These are phyloP conservation scores for Hypoxylon sp. DNA, from an alignment of 2,329 filamentous ascomycete genomes.

Conservation along the genomic window DNA sequence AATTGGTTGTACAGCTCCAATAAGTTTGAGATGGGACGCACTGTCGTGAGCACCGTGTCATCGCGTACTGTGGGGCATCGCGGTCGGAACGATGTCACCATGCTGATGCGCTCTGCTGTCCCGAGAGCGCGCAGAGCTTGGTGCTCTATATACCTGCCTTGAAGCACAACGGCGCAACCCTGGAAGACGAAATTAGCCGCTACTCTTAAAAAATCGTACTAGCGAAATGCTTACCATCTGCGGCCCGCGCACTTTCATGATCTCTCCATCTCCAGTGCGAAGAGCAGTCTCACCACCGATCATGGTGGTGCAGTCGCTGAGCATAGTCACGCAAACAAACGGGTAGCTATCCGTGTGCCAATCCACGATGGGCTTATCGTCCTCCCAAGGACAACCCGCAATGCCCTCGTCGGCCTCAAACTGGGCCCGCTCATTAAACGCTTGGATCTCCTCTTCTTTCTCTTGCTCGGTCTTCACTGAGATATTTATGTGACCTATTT, in stretches of 20 bases:
- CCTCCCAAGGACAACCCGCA: slow-evolving; percentile 49
- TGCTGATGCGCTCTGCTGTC: slow-evolving; percentile 68
- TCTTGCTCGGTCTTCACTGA: slow-evolving; percentile 59
- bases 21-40: slow-evolving; percentile 66
- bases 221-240: slow-evolving; percentile 59
- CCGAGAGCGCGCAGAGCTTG: slow-evolving; percentile 67
- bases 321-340: slow-evolving; percentile 75
- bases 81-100: slow-evolving; percentile 73
- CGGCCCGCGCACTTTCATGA: slow-evolving; percentile 67
- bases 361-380: slow-evolving; percentile 63
- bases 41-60: slow-evolving; percentile 67
- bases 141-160: slow-evolving; percentile 73
- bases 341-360: slow-evolving; percentile 74
- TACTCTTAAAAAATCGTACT: too few species aligned
- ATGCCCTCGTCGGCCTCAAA: slow-evolving; percentile 44
- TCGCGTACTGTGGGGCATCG: slow-evolving; percentile 62
- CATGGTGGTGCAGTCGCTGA: slow-evolving; percentile 70
- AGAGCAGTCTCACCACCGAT: slow-evolving; percentile 71
- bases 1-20: slow-evolving; percentile 68
- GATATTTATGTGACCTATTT: slow-evolving; percentile 65
- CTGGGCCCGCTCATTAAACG: slow-evolving; percentile 47
- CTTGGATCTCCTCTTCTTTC: slow-evolving; percentile 53
- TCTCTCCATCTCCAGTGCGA: slow-evolving; percentile 60
- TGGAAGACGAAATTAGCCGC: slow-evolving; percentile 44
- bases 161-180: slow-evolving; percentile 71